Conservation (phyloP, 768 basidiomycete genomes). For the Dioszegia hungarica region DNA sequence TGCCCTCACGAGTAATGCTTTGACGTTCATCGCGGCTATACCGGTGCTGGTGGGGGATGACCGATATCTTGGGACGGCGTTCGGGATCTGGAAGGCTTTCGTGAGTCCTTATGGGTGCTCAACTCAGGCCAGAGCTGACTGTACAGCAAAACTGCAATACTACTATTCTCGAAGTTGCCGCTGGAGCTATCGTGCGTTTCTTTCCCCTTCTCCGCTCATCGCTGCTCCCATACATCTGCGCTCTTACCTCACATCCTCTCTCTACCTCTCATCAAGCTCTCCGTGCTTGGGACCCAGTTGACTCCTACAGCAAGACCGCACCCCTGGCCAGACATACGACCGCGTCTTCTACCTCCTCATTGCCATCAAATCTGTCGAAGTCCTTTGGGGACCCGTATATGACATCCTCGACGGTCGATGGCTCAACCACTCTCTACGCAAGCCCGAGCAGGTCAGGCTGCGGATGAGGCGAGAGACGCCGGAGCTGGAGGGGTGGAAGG, state of each 20-base stretch:
- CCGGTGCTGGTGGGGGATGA: conserved; percentile 38
- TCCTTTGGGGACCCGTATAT: conserved; percentile 30
- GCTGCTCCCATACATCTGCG: background rate
- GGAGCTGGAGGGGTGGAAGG: conserved; percentile 25
- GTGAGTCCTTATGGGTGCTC: conserved; percentile 9
- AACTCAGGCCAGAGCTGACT: background rate
- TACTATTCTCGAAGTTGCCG: conserved; percentile 37
- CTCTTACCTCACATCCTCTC: background rate
- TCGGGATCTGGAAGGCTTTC: conserved; percentile 45
- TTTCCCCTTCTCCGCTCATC: background rate
- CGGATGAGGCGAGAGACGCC: conserved; percentile 8
- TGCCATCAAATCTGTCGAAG: conserved; percentile 37
- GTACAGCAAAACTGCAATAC: conserved; percentile 27
- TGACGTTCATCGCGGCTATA: conserved; percentile 43
- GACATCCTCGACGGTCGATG: conserved; percentile 34
- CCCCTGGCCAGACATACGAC: conserved; percentile 30
- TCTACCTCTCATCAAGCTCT: background rate
- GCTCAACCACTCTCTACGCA: conserved; percentile 33
- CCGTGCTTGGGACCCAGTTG: background rate
- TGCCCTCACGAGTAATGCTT: conserved; percentile 36
- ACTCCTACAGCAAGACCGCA: conserved; percentile 31
- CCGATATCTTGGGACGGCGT: conserved; percentile 40
- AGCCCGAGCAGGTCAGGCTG: conserved; percentile 26
- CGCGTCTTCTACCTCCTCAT: conserved; percentile 44
- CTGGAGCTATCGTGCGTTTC: conserved; percentile 36